Evolutionary conservation across 2,329 filamentous ascomycete genomes (phyloP).

Genomic region (Diaporthe vaccinii): DNA sequence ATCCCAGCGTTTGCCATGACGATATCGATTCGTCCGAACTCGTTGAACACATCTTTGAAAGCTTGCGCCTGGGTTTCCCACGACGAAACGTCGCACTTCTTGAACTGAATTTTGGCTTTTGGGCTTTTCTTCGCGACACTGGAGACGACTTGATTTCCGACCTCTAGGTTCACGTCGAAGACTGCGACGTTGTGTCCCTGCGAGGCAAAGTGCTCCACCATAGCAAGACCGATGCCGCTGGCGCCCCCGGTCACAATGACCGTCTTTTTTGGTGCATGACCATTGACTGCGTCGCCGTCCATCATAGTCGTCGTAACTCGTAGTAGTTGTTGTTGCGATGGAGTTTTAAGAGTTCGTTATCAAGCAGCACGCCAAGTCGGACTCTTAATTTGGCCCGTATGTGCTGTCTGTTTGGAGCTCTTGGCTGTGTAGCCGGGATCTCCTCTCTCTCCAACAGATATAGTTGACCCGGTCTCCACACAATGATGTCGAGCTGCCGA

Average conservation of each 20-base stretch:
- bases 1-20: constrained; percentile 66
- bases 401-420: neutral
- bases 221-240: constrained; percentile 53
- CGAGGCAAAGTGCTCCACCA: constrained; percentile 52
- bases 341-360: rapidly evolving
- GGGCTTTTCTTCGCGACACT: constrained; percentile 47
- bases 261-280: constrained; percentile 42
- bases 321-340: too few relatives aligned
- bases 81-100: constrained; percentile 53
- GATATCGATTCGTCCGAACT: constrained; percentile 54
- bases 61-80: constrained; percentile 51
- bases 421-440: neutral
- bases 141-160: constrained; percentile 46
- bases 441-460: constrained; percentile 5
- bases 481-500: neutral
- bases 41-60: constrained; percentile 46
- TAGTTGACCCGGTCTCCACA: constrained; percentile 36
- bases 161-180: constrained; percentile 50
- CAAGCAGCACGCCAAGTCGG: neutral
- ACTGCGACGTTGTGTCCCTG: constrained; percentile 51
- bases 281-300: neutral
- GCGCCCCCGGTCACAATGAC: constrained; percentile 54
- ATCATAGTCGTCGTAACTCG: neutral
- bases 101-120: constrained; percentile 47
- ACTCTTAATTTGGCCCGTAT: neutral